Base-by-base conservation (phyloP, 2,329 filamentous ascomycete genomes). In the Phaeosphaeria sp. region DNA sequence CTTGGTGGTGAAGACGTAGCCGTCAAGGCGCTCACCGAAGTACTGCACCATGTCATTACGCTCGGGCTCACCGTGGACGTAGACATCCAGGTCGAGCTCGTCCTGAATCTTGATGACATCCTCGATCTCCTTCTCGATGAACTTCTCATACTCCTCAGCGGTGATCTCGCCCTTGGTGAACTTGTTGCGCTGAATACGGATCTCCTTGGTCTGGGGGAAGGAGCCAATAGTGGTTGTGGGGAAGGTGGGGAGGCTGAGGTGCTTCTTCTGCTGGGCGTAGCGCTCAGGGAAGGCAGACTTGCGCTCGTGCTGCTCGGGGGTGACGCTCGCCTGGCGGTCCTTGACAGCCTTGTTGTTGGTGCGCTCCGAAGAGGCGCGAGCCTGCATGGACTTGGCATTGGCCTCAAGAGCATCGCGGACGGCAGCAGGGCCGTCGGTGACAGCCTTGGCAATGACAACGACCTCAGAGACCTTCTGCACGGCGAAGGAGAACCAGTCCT, bases 1-100 rank as follows among this genome's bases (percentile, higher is more conserved):
- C 84, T 97, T 91, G 80, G 94, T 98, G 79, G 95, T 99, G 88
- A 99, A 99, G 79, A 93, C 91, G 81, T 98, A 99, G 76, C 95
- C 95, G 75, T 96, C 88, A 64, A 99, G 87, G 76, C 92, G 91
- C 88, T 99, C 95, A 82, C 95, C 95, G 74, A 99, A 99, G 89
- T 97, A 99, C 84, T 99, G 95, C 53, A 99, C 95, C 95, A 99
- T 99, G 89, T 99, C 95, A 85, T 99, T 99, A 81, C 95, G 93
- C 89, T 99, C 95, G 60, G 95, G 95, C 87, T 99, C 95, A 79
- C 95, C 95, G 86, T 99, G 95, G 67, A 99, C 95, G 78, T 91
- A 92, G 80, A 99, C 95, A 73, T 99, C 95, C 54, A 99, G 90
- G 80, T 88, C 93, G 75, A 99, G 93, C 85, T 98, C 95, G 76